Base-by-base conservation (phyloP, 352 stramenopile species). In the Phytophthora pinifolia region DNA sequence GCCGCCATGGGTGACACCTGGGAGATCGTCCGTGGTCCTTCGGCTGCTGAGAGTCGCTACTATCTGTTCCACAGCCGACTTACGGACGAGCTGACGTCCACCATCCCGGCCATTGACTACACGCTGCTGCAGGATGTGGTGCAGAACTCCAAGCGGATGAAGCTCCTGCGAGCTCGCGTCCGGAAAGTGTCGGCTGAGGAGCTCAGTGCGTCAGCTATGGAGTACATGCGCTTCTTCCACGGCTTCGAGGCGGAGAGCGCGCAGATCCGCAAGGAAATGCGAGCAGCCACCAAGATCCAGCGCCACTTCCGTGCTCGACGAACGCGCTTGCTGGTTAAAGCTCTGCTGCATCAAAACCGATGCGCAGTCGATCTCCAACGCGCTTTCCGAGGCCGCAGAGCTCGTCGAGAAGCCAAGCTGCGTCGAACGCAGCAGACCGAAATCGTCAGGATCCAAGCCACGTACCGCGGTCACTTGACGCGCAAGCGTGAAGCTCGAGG, bases 181-280 rank as follows among this genome's bases (percentile, higher is more conserved):
- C 69, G 67, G 27, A 85, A 78, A 36, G 59, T 88, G 6, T 79
- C 77, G 10, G 34, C 55, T 0, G 50, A 61, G 3, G 70, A 78
- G 15, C 35, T 70, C 27, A 70, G 58, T 15, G 79, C 73, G 0
- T 88, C 80, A 0, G 67, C 67, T 0, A 84, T 86, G 61, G 79
- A 91, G 43, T 93, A 93, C 62, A 70, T 88, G 61, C 74, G 76
- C 14, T 93, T 90, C 38, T 83, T 83, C 33, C 67, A 62, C 12
- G 58, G 72, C 2, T 93, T 93, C 37, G 78, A 86, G 46, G 65
- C 67, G 0, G 83, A 91, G 47, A 86, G 70, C 17, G 66, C 71
- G 5, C 67, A 87, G 47, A 65, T 66, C 7, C 68, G 77, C 9
- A 61, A 69, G 0, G 65, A 90, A 35, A 53, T 80, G 25, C 71